These are phyloP conservation scores for Magnolia kwangsiensis DNA, from an alignment of 164 flowering plant species.

Conservation along the genomic window DNA sequence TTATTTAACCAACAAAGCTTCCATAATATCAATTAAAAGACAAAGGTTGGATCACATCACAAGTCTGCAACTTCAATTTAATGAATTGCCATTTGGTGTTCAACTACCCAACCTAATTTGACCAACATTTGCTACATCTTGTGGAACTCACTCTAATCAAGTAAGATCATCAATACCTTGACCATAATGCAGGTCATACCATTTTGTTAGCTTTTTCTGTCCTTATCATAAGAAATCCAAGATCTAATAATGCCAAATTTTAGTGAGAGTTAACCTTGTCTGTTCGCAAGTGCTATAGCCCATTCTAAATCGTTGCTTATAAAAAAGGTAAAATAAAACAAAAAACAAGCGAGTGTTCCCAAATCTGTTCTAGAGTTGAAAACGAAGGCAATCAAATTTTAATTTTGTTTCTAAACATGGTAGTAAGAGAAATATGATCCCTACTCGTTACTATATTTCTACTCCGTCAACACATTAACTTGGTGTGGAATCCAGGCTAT, in stretches of 20 bases:
- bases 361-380: too few species aligned
- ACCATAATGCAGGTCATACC: too few species aligned
- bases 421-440: too few species aligned
- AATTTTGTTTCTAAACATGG: too few species aligned
- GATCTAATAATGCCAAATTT: background rate
- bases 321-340: too few species aligned
- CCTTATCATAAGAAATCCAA: background rate
- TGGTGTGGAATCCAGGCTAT: background rate
- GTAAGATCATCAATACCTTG: background rate
- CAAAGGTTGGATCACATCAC: background rate
- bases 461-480: background rate
- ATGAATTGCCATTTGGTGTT: background rate
- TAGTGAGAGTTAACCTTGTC: background rate
- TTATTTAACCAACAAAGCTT: background rate
- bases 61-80: background rate
- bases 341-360: too few species aligned
- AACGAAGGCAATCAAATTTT: background rate
- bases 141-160: background rate
- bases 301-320: background rate
- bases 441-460: too few species aligned
- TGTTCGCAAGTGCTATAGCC: background rate
- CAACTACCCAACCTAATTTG: background rate
- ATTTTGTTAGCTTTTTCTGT: too few species aligned
- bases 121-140: background rate
- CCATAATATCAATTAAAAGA: background rate